Evolutionary conservation across 2,329 filamentous ascomycete genomes (phyloP).

Genomic region (Colletotrichum sidae): DNA sequence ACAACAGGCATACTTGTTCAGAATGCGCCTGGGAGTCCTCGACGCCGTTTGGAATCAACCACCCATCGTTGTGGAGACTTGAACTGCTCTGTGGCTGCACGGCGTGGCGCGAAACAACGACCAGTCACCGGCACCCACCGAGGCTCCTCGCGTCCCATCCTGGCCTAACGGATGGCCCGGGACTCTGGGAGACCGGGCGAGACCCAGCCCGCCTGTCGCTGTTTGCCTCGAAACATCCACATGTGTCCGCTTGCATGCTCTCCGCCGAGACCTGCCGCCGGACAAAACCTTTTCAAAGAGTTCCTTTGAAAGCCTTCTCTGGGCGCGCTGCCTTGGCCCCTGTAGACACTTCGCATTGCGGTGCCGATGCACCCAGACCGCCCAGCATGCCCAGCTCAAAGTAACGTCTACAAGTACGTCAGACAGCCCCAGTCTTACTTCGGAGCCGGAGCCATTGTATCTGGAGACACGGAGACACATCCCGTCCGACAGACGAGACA

Average conservation of each 20-base stretch:
- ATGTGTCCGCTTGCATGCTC: slow-evolving; percentile 19
- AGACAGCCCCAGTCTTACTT: slow-evolving; percentile 26
- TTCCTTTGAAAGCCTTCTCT: not conserved
- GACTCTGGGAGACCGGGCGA: slow-evolving; percentile 9
- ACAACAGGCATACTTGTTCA: not conserved
- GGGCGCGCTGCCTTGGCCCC: not conserved
- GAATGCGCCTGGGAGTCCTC: not conserved
- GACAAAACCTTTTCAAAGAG: not conserved
- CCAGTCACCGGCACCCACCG: slow-evolving; percentile 6
- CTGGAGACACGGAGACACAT: not conserved
- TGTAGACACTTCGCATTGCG: not conserved
- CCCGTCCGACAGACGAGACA: not conserved
- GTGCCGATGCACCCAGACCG: slow-evolving; percentile 5
- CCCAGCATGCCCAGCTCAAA: not conserved
- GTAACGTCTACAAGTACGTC: slow-evolving; percentile 20
- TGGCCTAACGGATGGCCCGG: slow-evolving; percentile 12
- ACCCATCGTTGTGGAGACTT: slow-evolving; percentile 4
- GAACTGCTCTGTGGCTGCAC: slow-evolving; percentile 3
- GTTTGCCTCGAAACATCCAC: slow-evolving; percentile 17
- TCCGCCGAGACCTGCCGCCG: slow-evolving; percentile 2
- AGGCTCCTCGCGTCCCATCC: not conserved
- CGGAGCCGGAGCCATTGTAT: slow-evolving; percentile 10
- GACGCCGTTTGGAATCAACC: not conserved
- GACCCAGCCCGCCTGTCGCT: slow-evolving; percentile 1
- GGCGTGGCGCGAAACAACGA: slow-evolving; percentile 7